phyloP scores from a whole-genome alignment of 2,329 filamentous ascomycete species.

The Xylariaceae sp. region DNA sequence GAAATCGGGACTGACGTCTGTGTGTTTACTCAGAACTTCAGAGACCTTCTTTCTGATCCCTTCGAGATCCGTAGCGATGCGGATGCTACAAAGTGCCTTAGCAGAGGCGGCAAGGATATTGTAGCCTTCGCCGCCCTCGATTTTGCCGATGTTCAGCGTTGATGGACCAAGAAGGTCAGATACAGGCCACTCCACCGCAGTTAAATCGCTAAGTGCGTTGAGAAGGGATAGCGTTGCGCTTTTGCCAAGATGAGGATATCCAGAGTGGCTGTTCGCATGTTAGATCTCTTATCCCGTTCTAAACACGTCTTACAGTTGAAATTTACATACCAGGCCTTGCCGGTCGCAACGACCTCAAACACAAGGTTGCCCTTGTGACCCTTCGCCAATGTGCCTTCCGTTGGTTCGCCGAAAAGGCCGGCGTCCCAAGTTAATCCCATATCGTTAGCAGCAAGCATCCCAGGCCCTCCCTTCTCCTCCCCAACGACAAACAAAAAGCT shows the following conservation, averaged over 20 bases:
- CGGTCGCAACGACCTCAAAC: slow-evolving; percentile 29
- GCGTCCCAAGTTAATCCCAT: slow-evolving; percentile 40
- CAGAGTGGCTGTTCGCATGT: slow-evolving; percentile 27
- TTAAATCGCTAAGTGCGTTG: slow-evolving; percentile 30
- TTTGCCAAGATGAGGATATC: slow-evolving; percentile 33
- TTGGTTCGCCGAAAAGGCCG: slow-evolving; percentile 52
- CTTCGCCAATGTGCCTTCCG: slow-evolving; percentile 48
- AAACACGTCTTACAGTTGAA: neutral
- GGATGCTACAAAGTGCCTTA: slow-evolving; percentile 37
- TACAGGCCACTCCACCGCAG: slow-evolving; percentile 28
- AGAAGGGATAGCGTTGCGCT: slow-evolving; percentile 33
- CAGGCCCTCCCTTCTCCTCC: slow-evolving; percentile 52
- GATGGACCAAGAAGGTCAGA: slow-evolving; percentile 37
- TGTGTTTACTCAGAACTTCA: slow-evolving; percentile 30
- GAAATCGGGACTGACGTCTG: slow-evolving; percentile 32
- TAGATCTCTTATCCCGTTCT: too few relatives aligned
- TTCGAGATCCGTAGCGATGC: slow-evolving; percentile 34
- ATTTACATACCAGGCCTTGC: slow-evolving; percentile 24
- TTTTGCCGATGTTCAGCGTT: slow-evolving; percentile 37
- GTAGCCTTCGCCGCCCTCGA: slow-evolving; percentile 36
- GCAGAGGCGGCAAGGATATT: slow-evolving; percentile 37
- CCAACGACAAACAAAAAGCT: slow-evolving; percentile 40
- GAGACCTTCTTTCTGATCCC: slow-evolving; percentile 32
- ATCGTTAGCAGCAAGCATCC: slow-evolving; percentile 48
- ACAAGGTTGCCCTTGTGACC: slow-evolving; percentile 48